Evolutionary conservation across 768 basidiomycete genomes (phyloP), one percentile per base, ranked within the genome.

Genomic region (Hydnum rufescens): DNA sequence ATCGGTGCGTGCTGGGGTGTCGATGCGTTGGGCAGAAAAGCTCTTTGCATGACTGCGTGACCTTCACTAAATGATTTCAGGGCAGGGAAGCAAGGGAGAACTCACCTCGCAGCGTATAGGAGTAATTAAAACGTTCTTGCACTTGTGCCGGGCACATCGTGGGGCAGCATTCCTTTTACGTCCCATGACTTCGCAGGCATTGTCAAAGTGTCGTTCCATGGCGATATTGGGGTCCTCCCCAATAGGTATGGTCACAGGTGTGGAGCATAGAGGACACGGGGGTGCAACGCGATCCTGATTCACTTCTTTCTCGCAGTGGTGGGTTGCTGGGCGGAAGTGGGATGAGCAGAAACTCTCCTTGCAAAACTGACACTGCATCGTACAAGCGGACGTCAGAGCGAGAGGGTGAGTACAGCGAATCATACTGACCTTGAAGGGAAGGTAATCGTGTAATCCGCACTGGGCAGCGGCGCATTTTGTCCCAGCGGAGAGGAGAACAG

Each of bases 11-110:
- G 39, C 68, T 67, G 5, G 84, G 79, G 64, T 85, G 85, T 42
- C 87, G 81, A 61, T 90, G 86, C 26, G 74, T 66, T 0, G 82
- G 72, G 61, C 86, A 90, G 61, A 77, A 89, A 57, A 80, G 77
- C 55, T 74, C 66, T 42, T 64, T 70, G 64, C 86, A 89, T 62
- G 71, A 72, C 86, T 89, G 54, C 26, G 25, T 0, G n/a, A n/a
- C n/a, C n/a, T n/a, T n/a, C n/a, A n/a, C n/a, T n/a, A n/a, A n/a
- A n/a, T n/a, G n/a, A n/a, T n/a, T n/a, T 32, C 3, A 30, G 51
- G 29, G 25, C 52, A 39, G 18, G 26, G 36, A 28, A 42, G 32
- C 25, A 34, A 18, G n/a, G 42, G 32, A 1, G 52, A 50, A 8
- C 83, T 54, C 62, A 89, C 86, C 49, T 73, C 70, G 57, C 87